phyloP scores from a whole-genome alignment of 805 yeast species.

The Kuraishia floccosa region DNA sequence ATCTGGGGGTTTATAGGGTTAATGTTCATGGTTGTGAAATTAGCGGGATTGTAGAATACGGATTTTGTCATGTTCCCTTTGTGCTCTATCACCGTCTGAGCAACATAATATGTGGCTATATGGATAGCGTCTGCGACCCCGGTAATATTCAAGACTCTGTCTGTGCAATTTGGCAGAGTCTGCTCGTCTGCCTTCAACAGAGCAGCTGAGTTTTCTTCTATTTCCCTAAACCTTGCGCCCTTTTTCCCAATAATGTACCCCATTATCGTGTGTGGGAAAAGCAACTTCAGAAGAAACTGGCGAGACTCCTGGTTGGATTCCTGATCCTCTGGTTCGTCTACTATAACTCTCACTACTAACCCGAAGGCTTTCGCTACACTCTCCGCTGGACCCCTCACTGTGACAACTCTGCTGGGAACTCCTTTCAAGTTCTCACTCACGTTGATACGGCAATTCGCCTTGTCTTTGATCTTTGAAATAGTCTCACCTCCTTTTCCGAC shows the following conservation, averaged over 20 bases:
- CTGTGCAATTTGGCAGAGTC: conserved; percentile 66
- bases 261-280: conserved; percentile 71
- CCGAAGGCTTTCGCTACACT: conserved; percentile 79
- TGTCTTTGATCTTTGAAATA: conserved; percentile 50
- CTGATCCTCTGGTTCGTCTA: conserved; percentile 54
- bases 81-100: conserved; percentile 56
- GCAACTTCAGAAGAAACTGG: conserved; percentile 43
- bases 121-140: conserved; percentile 87
- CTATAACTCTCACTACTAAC: conserved; percentile 51
- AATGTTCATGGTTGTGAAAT: conserved; percentile 9
- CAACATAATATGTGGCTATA: conserved; percentile 67
- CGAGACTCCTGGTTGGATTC: conserved; percentile 46
- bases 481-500: conserved; percentile 79
- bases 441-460: conserved; percentile 52
- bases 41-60: conserved; percentile 49
- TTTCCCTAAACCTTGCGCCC: conserved; percentile 66
- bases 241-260: conserved; percentile 75
- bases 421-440: conserved; percentile 66
- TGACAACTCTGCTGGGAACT: conserved; percentile 63
- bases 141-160: conserved; percentile 53
- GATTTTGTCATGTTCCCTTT: conserved; percentile 46
- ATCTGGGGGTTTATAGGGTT: conserved; percentile 7
- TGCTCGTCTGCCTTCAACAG: conserved; percentile 62
- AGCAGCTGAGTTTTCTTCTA: conserved; percentile 76
- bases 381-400: conserved; percentile 65